Conservation (phyloP, 2,329 filamentous ascomycete species). For the Davidsoniella australis region DNA sequence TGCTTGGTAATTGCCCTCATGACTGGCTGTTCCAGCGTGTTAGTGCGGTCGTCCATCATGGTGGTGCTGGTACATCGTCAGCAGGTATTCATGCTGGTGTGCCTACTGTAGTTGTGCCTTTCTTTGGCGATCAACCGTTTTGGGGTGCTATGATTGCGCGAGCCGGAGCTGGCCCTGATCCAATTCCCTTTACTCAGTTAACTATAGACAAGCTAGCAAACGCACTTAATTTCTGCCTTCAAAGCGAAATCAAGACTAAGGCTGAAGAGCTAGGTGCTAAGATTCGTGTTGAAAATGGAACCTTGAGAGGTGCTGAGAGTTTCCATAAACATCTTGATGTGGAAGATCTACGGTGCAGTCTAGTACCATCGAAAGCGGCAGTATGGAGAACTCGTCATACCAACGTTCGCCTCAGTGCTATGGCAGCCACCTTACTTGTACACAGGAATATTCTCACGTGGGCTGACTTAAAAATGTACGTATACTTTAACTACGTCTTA, state of each 20-base stretch:
- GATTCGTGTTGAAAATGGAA: conserved; percentile 50
- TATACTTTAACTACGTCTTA: background rate
- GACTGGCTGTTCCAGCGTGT: conserved; percentile 79
- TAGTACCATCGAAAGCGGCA: conserved; percentile 51
- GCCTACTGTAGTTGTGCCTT: conserved; percentile 70
- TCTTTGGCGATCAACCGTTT: conserved; percentile 74
- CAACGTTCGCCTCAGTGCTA: conserved; percentile 48
- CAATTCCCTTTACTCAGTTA: conserved; percentile 51
- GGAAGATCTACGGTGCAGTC: conserved; percentile 48
- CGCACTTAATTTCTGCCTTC: conserved; percentile 43
- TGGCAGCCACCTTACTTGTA: conserved; percentile 55
- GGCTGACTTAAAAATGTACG: conserved; percentile 48
- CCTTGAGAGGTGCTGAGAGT: conserved; percentile 43
- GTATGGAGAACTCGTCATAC: conserved; percentile 55
- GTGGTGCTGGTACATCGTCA: conserved; percentile 74
- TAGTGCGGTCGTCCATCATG: conserved; percentile 71
- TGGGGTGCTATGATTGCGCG: conserved; percentile 63
- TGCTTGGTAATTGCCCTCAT: conserved; percentile 73
- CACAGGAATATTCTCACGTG: conserved; percentile 48
- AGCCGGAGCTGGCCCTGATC: conserved; percentile 54
- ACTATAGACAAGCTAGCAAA: conserved; percentile 48
- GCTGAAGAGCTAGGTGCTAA: conserved; percentile 41
- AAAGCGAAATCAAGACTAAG: conserved; percentile 39
- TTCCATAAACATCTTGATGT: conserved; percentile 57
- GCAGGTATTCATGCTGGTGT: conserved; percentile 67